Evolutionary conservation across 2,329 filamentous ascomycete species (phyloP), one percentile per base, ranked within the genome.

Genomic region (Nemania diffusa): DNA sequence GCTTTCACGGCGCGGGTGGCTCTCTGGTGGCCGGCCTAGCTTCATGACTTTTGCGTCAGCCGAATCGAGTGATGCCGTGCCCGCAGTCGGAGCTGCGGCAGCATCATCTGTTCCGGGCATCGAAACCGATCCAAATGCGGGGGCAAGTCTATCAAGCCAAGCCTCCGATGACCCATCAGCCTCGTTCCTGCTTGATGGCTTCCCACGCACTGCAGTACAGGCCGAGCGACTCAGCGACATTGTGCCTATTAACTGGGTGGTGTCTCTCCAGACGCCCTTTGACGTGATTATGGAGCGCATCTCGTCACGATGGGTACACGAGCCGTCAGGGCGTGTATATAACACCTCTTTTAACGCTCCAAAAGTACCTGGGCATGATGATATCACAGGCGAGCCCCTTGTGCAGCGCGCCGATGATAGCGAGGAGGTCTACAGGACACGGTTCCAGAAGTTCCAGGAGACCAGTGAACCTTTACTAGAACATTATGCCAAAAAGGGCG

Each of bases 151-250:
- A 27, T 78, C 77, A 11, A 55, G 62, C 8, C 79, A 80, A 61
- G 83, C 85, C 52, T 89, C 90, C 56, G 87, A 96, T 48, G 86
- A 91, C 69, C 92, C 94, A 0, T 83, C 88, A 0, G 93, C 94
- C 8, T 97, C 94, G 0, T 98, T 97, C 79, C 92, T 99, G 71
- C 91, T 99, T 60, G 96, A 99, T 78, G 96, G 96, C 17, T 99
- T 98, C 80, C 96, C 96, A 1, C 91, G 96, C 71, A 99, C 93
- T 6, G 91, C 92, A 0, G 78, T 83, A 2, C 96, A 99, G 81
- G 96, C 94, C 29, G 79, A 82, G 48, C 90, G 90, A 64, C 87
- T 98, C 55, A 94, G 97, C 77, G 82, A 84, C 52, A 85, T 97
- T 37, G 88, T 98, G 34, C 94, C 95, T n/a, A 94, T 99, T 78